phyloP scores from a whole-genome alignment of 306 rosid species.

The Malus orientalis region DNA sequence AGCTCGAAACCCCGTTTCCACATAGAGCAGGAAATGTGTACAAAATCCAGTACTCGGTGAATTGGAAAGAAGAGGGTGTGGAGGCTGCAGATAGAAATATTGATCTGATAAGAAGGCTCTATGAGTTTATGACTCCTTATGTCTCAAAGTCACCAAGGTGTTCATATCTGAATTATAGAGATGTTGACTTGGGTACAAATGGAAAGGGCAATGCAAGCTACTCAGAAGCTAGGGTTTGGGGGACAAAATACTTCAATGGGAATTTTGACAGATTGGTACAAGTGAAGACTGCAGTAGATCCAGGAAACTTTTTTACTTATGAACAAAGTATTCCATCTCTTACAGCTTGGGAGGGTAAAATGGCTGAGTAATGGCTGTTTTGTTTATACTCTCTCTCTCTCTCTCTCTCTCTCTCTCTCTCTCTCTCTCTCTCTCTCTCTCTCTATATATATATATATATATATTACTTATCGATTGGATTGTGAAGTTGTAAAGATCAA shows the following conservation, averaged over 20 bases:
- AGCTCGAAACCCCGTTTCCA: conserved; percentile 56
- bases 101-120: conserved; percentile 34
- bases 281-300: conserved; percentile 54
- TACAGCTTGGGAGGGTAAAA: conserved; percentile 10
- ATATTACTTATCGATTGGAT: too few species aligned
- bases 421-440: too few species aligned
- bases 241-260: conserved; percentile 51
- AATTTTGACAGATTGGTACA: conserved; percentile 57
- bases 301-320: conserved; percentile 49
- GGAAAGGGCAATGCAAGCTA: conserved; percentile 38
- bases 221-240: conserved; percentile 55
- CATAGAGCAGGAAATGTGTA: conserved; percentile 62
- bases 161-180: conserved; percentile 66
- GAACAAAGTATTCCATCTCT: conserved; percentile 69
- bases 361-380: conserved; percentile 18
- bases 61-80: conserved; percentile 47
- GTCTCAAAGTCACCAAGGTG: conserved; percentile 61
- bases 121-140: conserved; percentile 56
- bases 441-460: neutral
- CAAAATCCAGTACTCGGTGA: conserved; percentile 60
- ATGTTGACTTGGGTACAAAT: conserved; percentile 63
- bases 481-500: neutral
- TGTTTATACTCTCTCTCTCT: neutral
- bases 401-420: too few species aligned
- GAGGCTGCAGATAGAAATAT: conserved; percentile 26